Conservation (phyloP, 768 basidiomycete genomes). For the Leccinum variicolor region DNA sequence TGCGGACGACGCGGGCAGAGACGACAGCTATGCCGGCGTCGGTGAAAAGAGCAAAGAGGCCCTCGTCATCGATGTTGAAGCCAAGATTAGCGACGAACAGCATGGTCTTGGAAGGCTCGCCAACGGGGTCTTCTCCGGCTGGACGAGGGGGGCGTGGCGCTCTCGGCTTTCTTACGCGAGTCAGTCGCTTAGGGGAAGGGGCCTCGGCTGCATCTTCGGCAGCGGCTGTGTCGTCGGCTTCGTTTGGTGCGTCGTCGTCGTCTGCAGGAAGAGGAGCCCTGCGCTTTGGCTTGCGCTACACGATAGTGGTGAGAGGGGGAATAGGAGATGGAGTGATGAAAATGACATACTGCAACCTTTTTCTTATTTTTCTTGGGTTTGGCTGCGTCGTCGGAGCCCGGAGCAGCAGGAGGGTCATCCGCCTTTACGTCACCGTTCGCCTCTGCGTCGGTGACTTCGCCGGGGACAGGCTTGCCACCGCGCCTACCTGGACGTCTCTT, state of each 20-base stretch:
- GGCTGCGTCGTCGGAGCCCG: constrained; percentile 52
- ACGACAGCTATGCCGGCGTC: constrained; percentile 79
- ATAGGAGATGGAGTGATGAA: not conserved
- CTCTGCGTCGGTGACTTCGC: constrained; percentile 88
- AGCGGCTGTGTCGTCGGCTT: constrained; percentile 30
- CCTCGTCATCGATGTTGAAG: constrained; percentile 87
- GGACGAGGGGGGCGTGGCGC: constrained; percentile 60
- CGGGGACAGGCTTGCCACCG: constrained; percentile 81
- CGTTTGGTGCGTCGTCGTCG: constrained; percentile 29
- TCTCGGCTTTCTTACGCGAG: constrained; percentile 55
- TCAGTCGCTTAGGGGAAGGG: constrained; percentile 37
- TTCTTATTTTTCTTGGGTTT: constrained; percentile 83
- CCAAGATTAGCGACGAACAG: constrained; percentile 98
- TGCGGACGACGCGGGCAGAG: constrained; percentile 87
- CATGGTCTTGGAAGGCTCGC: constrained; percentile 85
- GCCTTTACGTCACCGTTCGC: constrained; percentile 73
- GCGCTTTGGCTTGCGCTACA: constrained; percentile 54
- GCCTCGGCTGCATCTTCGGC: constrained; percentile 38
- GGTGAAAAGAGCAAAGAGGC: constrained; percentile 77
- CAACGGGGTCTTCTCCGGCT: constrained; percentile 77
- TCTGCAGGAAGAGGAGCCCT: constrained; percentile 34
- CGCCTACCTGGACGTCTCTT: constrained; percentile 85
- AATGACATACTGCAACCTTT: constrained; percentile 49
- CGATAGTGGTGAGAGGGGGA: constrained; percentile 11
- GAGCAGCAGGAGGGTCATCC: constrained; percentile 48